These are phyloP conservation scores for Yarrowia sp. DNA, from an alignment of 805 yeast species.

Conservation along the genomic window DNA sequence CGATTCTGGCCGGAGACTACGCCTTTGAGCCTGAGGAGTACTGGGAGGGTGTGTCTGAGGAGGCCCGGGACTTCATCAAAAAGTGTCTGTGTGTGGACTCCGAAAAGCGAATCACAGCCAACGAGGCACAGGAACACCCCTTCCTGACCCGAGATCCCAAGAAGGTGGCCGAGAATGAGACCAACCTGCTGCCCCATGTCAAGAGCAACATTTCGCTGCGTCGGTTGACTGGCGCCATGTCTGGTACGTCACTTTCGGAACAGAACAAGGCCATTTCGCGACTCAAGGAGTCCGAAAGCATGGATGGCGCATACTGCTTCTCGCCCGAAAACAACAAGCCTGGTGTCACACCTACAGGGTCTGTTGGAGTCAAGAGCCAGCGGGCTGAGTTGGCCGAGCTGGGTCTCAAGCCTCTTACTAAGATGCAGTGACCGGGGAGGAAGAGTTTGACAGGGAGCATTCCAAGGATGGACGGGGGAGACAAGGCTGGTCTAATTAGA, in stretches of 20 bases:
- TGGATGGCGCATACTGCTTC: constrained; percentile 21
- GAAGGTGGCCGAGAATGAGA: constrained; percentile 32
- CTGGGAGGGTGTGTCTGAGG: constrained; percentile 49
- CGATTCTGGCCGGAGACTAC: constrained; percentile 57
- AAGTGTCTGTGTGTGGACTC: constrained; percentile 52
- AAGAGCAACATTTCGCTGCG: constrained; percentile 29
- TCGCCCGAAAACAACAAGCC: constrained; percentile 18
- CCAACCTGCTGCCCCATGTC: constrained; percentile 38
- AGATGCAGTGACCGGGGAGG: not conserved
- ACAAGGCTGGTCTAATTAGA: not conserved
- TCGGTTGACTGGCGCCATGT: constrained; percentile 27
- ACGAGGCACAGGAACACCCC: constrained; percentile 46
- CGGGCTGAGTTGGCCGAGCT: constrained; percentile 8
- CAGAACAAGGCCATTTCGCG: constrained; percentile 16
- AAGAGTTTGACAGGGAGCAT: not conserved
- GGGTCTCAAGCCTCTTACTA: constrained; percentile 18
- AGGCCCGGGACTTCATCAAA: constrained; percentile 58
- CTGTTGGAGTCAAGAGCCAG: constrained; percentile 20
- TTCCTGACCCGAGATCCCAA: constrained; percentile 35
- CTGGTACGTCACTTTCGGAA: constrained; percentile 26
- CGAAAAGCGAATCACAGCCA: constrained; percentile 46
- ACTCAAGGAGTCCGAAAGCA: constrained; percentile 19
- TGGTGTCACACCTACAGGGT: constrained; percentile 3
- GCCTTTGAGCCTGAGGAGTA: constrained; percentile 59
- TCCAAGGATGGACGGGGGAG: not conserved